Evolutionary conservation across 495 filamentous ascomycete species (phyloP).

Genomic region (Venustampulla echinocandica): DNA sequence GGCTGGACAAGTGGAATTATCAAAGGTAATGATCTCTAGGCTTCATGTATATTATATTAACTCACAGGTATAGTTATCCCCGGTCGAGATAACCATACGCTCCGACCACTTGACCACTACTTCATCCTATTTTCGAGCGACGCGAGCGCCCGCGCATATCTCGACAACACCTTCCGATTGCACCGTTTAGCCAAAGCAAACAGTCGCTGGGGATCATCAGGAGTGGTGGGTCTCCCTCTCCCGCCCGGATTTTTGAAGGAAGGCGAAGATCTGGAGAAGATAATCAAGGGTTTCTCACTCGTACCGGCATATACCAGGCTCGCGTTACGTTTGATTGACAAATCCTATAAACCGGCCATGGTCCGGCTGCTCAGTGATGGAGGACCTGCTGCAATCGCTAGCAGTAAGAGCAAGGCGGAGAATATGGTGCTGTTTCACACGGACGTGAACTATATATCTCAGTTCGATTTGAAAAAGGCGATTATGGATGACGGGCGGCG

Average conservation of each 20-base stretch:
- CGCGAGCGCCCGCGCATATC: slow-evolving; percentile 47
- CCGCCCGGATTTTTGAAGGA: slow-evolving; percentile 25
- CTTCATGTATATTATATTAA: background rate
- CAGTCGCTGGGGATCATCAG: slow-evolving; percentile 24
- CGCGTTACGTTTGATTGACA: slow-evolving; percentile 15
- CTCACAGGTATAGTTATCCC: slow-evolving; percentile 17
- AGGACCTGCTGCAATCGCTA: slow-evolving; percentile 12
- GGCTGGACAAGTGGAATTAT: slow-evolving; percentile 47
- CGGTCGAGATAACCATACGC: slow-evolving; percentile 42
- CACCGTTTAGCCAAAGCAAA: slow-evolving; percentile 32
- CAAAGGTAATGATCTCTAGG: slow-evolving; percentile 16
- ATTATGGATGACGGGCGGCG: slow-evolving; percentile 36
- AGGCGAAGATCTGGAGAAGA: slow-evolving; percentile 37
- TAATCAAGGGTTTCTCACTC: slow-evolving; percentile 42
- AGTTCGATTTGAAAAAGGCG: slow-evolving; percentile 24
- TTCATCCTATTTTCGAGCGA: slow-evolving; percentile 52
- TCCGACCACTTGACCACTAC: slow-evolving; percentile 46
- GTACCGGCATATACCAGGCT: slow-evolving; percentile 31
- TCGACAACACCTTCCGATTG: slow-evolving; percentile 34
- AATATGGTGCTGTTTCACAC: slow-evolving; percentile 36
- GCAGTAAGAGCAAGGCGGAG: slow-evolving; percentile 6
- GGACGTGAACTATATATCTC: slow-evolving; percentile 29
- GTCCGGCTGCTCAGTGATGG: slow-evolving; percentile 22
- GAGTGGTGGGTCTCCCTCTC: slow-evolving; percentile 23
- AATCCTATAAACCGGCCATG: slow-evolving; percentile 18